phyloP scores from a whole-genome alignment of 2,329 filamentous ascomycete species.

The Metarhizium robertsii region DNA sequence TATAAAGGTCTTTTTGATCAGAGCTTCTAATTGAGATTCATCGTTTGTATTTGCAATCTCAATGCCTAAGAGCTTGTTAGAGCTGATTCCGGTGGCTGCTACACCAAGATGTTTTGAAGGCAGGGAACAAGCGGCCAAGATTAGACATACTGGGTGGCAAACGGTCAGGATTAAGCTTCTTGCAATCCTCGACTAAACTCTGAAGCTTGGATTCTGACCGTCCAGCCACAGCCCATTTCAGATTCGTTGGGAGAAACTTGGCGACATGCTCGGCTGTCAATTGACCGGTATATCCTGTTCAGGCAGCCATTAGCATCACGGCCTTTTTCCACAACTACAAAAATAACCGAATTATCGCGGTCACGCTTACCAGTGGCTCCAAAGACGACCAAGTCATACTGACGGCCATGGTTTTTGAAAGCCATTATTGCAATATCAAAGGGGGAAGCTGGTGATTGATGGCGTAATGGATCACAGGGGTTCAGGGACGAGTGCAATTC shows the following conservation, averaged over 20 bases:
- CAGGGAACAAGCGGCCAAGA: conserved; percentile 1
- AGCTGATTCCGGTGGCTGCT: not conserved
- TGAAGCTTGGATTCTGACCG: conserved; percentile 71
- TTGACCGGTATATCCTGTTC: conserved; percentile 70
- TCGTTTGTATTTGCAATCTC: conserved; percentile 42
- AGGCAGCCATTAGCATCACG: not conserved
- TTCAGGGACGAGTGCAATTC: no score
- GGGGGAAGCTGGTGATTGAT: not conserved
- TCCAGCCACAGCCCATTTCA: conserved; percentile 84
- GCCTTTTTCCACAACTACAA: not conserved
- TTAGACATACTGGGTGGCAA: conserved; percentile 51
- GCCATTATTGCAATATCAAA: conserved; percentile 25
- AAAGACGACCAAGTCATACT: conserved; percentile 49
- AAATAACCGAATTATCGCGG: not conserved
- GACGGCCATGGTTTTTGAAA: conserved; percentile 38
- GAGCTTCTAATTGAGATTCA: conserved; percentile 31
- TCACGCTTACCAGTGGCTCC: conserved; percentile 43
- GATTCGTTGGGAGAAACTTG: conserved; percentile 57
- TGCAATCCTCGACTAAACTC: conserved; percentile 56
- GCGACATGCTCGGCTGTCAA: conserved; percentile 68
- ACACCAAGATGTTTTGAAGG: not conserved
- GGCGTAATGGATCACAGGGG: not conserved
- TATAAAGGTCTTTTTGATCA: conserved; percentile 47
- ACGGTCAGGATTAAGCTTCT: conserved; percentile 59
- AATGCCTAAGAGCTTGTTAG: conserved; percentile 28